These are phyloP conservation scores for Pseudopithomyces chartarum DNA, from an alignment of 2,329 filamentous ascomycete genomes.

Conservation along the genomic window DNA sequence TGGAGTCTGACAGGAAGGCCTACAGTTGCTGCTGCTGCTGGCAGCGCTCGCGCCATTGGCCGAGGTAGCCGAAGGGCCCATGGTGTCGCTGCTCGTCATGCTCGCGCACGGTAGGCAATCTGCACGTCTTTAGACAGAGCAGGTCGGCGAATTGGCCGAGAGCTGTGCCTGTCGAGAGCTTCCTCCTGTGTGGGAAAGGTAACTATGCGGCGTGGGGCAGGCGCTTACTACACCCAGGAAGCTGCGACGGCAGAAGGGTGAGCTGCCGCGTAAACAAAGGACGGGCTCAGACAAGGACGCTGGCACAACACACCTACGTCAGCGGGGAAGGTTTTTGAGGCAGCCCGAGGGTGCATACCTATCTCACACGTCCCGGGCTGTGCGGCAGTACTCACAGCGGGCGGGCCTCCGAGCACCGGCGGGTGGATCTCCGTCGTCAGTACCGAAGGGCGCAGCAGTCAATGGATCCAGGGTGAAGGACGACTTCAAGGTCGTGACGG, in stretches of 20 bases:
- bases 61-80: slow-evolving; percentile 32
- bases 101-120: slow-evolving; percentile 18
- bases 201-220: slow-evolving; percentile 11
- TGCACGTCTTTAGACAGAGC: slow-evolving; percentile 11
- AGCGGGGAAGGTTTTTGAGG: slow-evolving; percentile 17
- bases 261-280: slow-evolving; percentile 31
- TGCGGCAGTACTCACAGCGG: neutral
- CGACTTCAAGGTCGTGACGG: slow-evolving; percentile 9
- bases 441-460: slow-evolving; percentile 16
- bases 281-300: slow-evolving; percentile 24
- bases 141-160: slow-evolving; percentile 8
- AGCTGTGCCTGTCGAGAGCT: slow-evolving; percentile 4
- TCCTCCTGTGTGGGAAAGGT: slow-evolving; percentile 1
- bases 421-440: slow-evolving; percentile 16
- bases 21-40: slow-evolving; percentile 41
- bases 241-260: slow-evolving; percentile 7
- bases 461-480: slow-evolving; percentile 10
- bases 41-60: slow-evolving; percentile 36
- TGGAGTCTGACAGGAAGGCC: slow-evolving; percentile 12
- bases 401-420: slow-evolving; percentile 21
- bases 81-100: slow-evolving; percentile 36
- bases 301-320: slow-evolving; percentile 27
- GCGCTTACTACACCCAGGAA: slow-evolving; percentile 3
- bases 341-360: slow-evolving; percentile 23
- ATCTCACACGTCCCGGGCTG: slow-evolving; percentile 7